Base-by-base conservation (phyloP, 2,329 filamentous ascomycete species). In the Neocucurbitaria cava region DNA sequence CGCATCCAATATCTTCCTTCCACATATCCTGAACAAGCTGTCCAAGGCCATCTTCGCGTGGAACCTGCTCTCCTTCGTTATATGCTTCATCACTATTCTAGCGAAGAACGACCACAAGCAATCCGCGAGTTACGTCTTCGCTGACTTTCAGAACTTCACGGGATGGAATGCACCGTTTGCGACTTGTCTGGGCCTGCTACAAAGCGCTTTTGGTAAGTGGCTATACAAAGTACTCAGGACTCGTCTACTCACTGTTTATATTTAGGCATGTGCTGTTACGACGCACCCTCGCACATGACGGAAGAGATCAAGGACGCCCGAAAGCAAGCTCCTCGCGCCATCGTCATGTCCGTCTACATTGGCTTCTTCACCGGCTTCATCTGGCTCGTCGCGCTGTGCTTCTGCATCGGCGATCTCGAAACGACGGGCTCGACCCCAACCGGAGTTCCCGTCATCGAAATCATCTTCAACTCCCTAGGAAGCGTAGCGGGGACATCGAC, bases 21-120 rank as follows among this genome's bases (percentile, higher is more conserved):
- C 82, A 0, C 78, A 80, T 36, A 71, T 83, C 5, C 73, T 86
- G 11, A 80, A 85, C 62, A 80, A 77, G 46, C 77, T 85, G 23
- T 81, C 81, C 5, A 78, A 78, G 18, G 79, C 74, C 31, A 76
- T 83, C 15, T 73, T 85, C 3, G 65, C 82, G 43, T 85, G 82
- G 79, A 86, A 85, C 52, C 77, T 86, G 26, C 58, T 72, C 5
- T 78, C 82, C 3, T 85, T 86, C 52, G 59, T 85, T 23, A 76
- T 83, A 28, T 79, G 83, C 38, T 74, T 83, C 35, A 75, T 82
- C 47, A 81, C 79, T 0, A 80, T 86, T 31, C 75, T 86, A 8
- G 81, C 82, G 1, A 79, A 74, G 17, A 85, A 85, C 55, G 78
- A 82, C 31, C 73, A 84, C 62, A 84, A 84, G 55, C 81, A 85